Percentiles rank a stretch among this genome's conserved stretches.
phyloP scores from a whole-genome alignment of 2,329 filamentous ascomycete genomes.

The Trichoderma oligosporum region DNA sequence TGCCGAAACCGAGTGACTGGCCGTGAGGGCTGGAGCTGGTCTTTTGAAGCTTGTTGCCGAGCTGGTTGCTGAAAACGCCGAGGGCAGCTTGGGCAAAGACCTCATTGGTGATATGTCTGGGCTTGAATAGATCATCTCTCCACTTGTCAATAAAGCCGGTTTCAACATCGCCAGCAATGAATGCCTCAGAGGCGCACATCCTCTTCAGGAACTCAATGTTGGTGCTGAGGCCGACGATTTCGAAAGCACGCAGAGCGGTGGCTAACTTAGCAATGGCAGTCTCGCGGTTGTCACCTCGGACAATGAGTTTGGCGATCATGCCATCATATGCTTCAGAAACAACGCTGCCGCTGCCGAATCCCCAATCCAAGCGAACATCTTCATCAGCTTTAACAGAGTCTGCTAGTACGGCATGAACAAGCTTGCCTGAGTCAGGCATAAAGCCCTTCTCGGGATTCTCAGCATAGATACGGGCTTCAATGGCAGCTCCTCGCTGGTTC shows the following conservation, averaged over 20 bases:
- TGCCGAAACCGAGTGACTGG: slow-evolving; percentile 53
- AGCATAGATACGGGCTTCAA: slow-evolving; percentile 94
- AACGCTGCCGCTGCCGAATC: slow-evolving; percentile 85
- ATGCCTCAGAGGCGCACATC: slow-evolving; percentile 75
- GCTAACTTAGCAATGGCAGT: slow-evolving; percentile 80
- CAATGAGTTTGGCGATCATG: slow-evolving; percentile 98
- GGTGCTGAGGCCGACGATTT: slow-evolving; percentile 87
- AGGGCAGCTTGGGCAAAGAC: slow-evolving; percentile 84
- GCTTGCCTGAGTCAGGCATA: slow-evolving; percentile 84
- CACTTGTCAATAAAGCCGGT: slow-evolving; percentile 96
- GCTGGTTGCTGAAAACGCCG: slow-evolving; percentile 58
- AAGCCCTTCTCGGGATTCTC: slow-evolving; percentile 92
- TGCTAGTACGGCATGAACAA: slow-evolving; percentile 79
- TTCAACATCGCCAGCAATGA: slow-evolving; percentile 83
- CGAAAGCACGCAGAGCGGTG: slow-evolving; percentile 78
- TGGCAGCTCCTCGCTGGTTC: slow-evolving; percentile 72
- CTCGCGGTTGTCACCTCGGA: slow-evolving; percentile 72
- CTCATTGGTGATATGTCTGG: slow-evolving; percentile 60
- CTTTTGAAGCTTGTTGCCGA: slow-evolving; percentile 48
- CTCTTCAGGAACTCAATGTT: slow-evolving; percentile 97
- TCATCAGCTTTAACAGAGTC: slow-evolving; percentile 54
- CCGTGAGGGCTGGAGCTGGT: slow-evolving; percentile 41
- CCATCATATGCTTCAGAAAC: slow-evolving; percentile 95
- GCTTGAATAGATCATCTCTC: slow-evolving; percentile 70
- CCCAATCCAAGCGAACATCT: slow-evolving; percentile 86